These are phyloP conservation scores for Tripterygium wilfordii DNA, from an alignment of 177 flowering plant species.

Conservation along the genomic window DNA sequence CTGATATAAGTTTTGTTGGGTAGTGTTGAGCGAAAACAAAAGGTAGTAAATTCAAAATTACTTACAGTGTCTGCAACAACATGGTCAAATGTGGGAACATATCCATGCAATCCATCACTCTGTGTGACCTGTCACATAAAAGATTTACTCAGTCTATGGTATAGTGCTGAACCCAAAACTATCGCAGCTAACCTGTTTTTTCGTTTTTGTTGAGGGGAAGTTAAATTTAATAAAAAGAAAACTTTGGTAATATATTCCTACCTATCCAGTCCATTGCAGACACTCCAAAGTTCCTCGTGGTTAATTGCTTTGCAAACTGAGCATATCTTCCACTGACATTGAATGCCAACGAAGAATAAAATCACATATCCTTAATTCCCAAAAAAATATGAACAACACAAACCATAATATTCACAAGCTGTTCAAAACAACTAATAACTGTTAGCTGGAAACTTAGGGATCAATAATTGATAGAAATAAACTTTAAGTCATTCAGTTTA, in stretches of 20 bases:
- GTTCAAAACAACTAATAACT: not conserved
- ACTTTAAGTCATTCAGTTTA: not conserved
- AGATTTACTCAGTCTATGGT: no score
- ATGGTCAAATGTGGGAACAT: constrained; percentile 94
- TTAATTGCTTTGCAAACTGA: constrained; percentile 81
- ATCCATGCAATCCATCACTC: constrained; percentile 98
- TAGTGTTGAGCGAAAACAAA: not conserved
- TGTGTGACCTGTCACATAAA: constrained; percentile 66
- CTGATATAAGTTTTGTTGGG: not conserved
- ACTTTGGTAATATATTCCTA: constrained; percentile 13
- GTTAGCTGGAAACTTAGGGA: not conserved
- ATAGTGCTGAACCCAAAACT: no score
- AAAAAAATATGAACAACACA: not conserved
- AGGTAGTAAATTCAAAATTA: constrained; percentile 1
- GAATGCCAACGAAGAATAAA: not conserved
- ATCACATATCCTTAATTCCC: not conserved
- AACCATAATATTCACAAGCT: not conserved
- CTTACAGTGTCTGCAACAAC: constrained; percentile 97
- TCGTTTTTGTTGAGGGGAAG: no score
- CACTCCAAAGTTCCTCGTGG: constrained; percentile 75
- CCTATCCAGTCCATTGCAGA: constrained; percentile 99
- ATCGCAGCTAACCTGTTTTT: not conserved
- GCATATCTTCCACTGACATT: constrained; percentile 89
- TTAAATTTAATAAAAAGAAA: no score
- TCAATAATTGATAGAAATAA: not conserved